Conservation (phyloP, 352 stramenopile species). For the Pythium aristosporum region DNA sequence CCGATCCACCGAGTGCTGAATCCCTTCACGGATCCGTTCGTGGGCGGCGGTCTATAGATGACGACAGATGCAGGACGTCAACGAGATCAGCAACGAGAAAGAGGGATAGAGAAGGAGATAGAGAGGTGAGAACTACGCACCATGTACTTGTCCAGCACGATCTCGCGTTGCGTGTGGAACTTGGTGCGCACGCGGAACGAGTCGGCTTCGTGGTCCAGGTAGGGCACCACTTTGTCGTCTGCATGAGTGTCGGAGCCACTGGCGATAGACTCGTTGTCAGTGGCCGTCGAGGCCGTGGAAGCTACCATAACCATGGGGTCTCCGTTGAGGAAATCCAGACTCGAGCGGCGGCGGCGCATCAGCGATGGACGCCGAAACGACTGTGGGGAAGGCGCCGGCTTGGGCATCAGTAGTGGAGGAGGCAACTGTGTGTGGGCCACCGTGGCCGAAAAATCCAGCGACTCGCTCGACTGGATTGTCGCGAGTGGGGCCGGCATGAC, state of each 20-base stretch:
- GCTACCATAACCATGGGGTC: slow-evolving; percentile 3
- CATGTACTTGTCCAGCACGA: slow-evolving; percentile 73
- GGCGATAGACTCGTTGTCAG: background rate
- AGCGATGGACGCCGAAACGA: slow-evolving; percentile 19
- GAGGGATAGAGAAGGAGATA: background rate
- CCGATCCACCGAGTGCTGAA: slow-evolving; percentile 41
- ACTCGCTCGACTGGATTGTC: slow-evolving; percentile 38
- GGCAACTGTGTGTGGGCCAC: too few relatives aligned
- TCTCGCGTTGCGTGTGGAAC: slow-evolving; percentile 52
- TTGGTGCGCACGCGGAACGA: slow-evolving; percentile 41
- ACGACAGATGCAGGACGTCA: background rate
- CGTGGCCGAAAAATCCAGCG: slow-evolving; percentile 6
- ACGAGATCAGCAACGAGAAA: background rate
- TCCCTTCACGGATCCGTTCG: slow-evolving; percentile 55
- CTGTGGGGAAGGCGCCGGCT: background rate
- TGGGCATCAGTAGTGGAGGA: background rate
- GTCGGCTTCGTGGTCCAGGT: slow-evolving; percentile 13
- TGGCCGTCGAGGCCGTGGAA: background rate
- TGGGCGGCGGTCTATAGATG: slow-evolving; percentile 55
- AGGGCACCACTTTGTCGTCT: slow-evolving; percentile 6
- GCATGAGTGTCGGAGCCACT: background rate
- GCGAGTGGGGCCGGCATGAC: slow-evolving; percentile 16
- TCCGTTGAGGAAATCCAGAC: slow-evolving; percentile 57
- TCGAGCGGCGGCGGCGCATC: slow-evolving; percentile 52
- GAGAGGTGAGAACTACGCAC: slow-evolving; percentile 30